A percentile compares a stretch with the other conserved stretches of the same genome.
Conservation (phyloP, 129 eudicot species). For the Ambrosia trifida region DNA sequence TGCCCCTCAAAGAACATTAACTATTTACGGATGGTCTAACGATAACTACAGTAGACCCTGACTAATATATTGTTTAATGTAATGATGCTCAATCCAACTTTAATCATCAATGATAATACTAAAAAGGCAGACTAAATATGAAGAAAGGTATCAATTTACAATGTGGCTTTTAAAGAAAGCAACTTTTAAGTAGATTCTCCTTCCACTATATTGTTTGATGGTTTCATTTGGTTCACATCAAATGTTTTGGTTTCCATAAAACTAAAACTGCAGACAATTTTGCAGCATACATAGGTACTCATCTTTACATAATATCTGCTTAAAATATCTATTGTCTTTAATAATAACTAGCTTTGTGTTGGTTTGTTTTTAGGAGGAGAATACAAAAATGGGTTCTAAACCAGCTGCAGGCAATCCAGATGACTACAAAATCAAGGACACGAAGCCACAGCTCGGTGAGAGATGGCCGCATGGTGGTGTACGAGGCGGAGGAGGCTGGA, state of each 20-base stretch:
- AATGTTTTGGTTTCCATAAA: slow-evolving; percentile 28
- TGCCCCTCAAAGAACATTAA: too few relatives aligned
- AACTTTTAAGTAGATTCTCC: slow-evolving; percentile 38
- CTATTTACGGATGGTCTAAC: too few relatives aligned
- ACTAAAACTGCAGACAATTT: background rate
- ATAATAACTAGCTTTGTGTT: background rate
- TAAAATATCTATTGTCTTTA: background rate
- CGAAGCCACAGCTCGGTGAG: slow-evolving; percentile 72
- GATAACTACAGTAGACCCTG: too few relatives aligned
- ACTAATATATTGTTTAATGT: too few relatives aligned
- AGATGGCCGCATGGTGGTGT: slow-evolving; percentile 91
- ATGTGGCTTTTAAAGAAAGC: slow-evolving; percentile 51
- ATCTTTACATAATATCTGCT: slow-evolving; percentile 14
- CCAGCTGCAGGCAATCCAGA: slow-evolving; percentile 50
- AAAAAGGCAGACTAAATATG: slow-evolving; percentile 20
- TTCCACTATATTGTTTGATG: slow-evolving; percentile 27
- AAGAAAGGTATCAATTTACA: slow-evolving; percentile 40
- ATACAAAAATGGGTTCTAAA: slow-evolving; percentile 41
- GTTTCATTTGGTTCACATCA: slow-evolving; percentile 19
- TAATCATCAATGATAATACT: slow-evolving; percentile 20
- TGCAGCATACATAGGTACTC: slow-evolving; percentile 27
- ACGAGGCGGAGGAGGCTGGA: slow-evolving; percentile 90
- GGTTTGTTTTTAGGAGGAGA: slow-evolving; percentile 14
- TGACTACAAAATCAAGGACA: slow-evolving; percentile 78
- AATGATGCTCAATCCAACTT: background rate